Conservation (phyloP, 805 yeast genomes). For the Starmerella etchellsii region DNA sequence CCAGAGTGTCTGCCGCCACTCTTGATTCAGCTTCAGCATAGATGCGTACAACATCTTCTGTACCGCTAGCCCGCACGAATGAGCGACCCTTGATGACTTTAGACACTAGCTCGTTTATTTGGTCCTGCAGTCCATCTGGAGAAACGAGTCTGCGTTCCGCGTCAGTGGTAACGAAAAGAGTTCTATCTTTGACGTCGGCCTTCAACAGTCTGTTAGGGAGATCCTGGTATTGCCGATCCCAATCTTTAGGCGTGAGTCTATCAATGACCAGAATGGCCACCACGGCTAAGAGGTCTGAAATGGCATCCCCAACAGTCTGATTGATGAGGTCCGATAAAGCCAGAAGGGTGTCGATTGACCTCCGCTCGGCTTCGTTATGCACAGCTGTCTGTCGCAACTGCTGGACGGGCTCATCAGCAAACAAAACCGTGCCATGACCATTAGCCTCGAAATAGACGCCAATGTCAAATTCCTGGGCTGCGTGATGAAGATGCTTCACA, state of each 20-base stretch:
- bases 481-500: constrained; percentile 91
- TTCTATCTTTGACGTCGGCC: constrained; percentile 72
- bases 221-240: constrained; percentile 71
- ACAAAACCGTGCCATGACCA: constrained; percentile 96
- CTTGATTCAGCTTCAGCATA: constrained; percentile 72
- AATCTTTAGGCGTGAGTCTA: constrained; percentile 46
- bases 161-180: constrained; percentile 66
- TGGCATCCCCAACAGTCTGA: constrained; percentile 97
- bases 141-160: constrained; percentile 73
- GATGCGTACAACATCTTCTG: constrained; percentile 93
- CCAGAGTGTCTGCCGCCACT: constrained; percentile 37
- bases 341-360: constrained; percentile 42
- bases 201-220: constrained; percentile 77
- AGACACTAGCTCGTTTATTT: constrained; percentile 54
- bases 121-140: constrained; percentile 64
- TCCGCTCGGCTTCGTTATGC: constrained; percentile 33
- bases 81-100: constrained; percentile 56
- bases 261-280: constrained; percentile 48
- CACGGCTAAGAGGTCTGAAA: constrained; percentile 78
- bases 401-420: constrained; percentile 41
- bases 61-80: constrained; percentile 93
- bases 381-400: constrained; percentile 30
- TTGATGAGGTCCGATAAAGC: constrained; percentile 64
- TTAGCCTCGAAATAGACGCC: constrained; percentile 97
- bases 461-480: constrained; percentile 68